phyloP scores from a whole-genome alignment of 2,329 filamentous ascomycete species.

The Cyanodermella asteris region DNA sequence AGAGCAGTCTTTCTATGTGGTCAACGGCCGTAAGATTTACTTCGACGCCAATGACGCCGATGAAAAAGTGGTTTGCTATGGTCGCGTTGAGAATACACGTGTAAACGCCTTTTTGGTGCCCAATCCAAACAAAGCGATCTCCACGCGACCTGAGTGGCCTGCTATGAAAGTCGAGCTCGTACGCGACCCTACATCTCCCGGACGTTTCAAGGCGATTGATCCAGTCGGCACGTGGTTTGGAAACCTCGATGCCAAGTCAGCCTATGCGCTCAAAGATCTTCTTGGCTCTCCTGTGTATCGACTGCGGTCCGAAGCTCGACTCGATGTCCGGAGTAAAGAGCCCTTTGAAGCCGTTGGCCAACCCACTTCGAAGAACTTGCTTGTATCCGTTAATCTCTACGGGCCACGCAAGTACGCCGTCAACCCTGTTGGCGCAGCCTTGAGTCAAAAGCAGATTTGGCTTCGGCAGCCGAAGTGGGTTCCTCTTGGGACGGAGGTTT shows the following conservation, averaged over 20 bases:
- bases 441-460: conserved; percentile 44
- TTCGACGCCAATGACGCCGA: conserved; percentile 35
- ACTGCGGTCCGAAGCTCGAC: conserved; percentile 49
- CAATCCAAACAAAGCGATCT: conserved; percentile 40
- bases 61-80: conserved; percentile 59
- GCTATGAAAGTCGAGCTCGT: conserved; percentile 51
- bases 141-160: conserved; percentile 41
- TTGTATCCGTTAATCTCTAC: conserved; percentile 55
- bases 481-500: conserved; percentile 45
- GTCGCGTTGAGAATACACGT: conserved; percentile 45
- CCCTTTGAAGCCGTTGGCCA: conserved; percentile 43
- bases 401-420: conserved; percentile 48
- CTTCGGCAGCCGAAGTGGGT: conserved; percentile 44
- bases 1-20: too few relatives aligned
- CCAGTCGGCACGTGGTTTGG: conserved; percentile 51
- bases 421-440: conserved; percentile 41
- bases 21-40: too few relatives aligned
- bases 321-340: conserved; percentile 42
- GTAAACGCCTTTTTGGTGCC: conserved; percentile 49
- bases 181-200: conserved; percentile 33
- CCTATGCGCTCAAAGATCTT: conserved; percentile 47
- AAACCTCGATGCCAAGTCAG: conserved; percentile 43
- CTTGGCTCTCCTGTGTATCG: conserved; percentile 43
- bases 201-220: conserved; percentile 52
- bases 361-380: conserved; percentile 36